These are phyloP conservation scores for Pleurotus djamor DNA, from an alignment of 768 basidiomycete species.

Conservation along the genomic window DNA sequence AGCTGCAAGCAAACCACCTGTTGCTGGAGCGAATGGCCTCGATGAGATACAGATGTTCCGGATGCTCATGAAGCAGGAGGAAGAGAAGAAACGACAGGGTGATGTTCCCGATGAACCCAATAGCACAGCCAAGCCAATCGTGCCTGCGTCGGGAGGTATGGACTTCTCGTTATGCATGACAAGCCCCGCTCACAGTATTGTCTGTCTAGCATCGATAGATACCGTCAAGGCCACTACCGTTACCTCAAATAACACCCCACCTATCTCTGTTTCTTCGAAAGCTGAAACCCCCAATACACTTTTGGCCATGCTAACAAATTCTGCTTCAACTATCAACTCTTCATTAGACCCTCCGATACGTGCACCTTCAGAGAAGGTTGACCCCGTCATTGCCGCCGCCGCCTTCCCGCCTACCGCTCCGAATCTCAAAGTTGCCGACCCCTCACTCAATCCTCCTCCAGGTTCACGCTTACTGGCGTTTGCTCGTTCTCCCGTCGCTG, in stretches of 20 bases:
- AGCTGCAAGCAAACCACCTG: background rate
- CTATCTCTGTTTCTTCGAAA: conserved; percentile 7
- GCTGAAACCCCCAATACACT: conserved; percentile 5
- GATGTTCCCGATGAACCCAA: conserved; percentile 16
- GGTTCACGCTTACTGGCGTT: conserved; percentile 52
- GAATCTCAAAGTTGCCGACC: conserved; percentile 10
- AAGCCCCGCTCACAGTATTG: background rate
- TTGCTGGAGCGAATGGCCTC: conserved; percentile 36
- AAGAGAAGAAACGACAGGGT: conserved; percentile 38
- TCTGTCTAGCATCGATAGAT: conserved; percentile 6
- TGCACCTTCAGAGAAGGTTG: background rate
- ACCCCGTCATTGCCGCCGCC: background rate
- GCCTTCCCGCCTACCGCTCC: conserved; percentile 1
- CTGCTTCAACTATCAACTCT: background rate
- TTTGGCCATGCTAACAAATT: conserved; percentile 1
- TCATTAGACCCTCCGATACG: background rate
- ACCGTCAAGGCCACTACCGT: background rate
- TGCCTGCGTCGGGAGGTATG: background rate
- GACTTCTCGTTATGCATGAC: background rate
- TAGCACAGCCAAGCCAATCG: background rate
- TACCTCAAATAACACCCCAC: background rate
- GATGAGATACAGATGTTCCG: conserved; percentile 88
- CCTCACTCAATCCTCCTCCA: conserved; percentile 42
- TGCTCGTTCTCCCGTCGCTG: conserved; percentile 26
- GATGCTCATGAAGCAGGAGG: conserved; percentile 78